Conservation (phyloP, 164 flowering plant species). For the Annona cherimola region DNA sequence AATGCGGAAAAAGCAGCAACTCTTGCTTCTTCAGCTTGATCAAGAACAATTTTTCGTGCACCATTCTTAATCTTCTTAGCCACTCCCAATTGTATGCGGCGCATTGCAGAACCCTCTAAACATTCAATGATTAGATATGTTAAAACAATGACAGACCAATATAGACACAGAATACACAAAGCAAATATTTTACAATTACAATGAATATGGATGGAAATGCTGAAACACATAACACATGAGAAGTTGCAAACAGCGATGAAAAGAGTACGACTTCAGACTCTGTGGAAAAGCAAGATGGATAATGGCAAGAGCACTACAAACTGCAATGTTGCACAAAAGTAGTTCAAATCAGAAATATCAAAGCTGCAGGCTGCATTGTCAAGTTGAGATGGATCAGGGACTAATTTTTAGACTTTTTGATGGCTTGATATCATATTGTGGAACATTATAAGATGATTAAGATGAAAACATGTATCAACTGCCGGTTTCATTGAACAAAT, state of each 20-base stretch:
- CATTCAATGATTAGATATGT: conserved; percentile 9
- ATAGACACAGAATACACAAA: not conserved
- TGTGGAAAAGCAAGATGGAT: not conserved
- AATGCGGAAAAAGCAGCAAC: conserved; percentile 90
- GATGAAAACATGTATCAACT: too few relatives aligned
- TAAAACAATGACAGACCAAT: conserved; percentile 4
- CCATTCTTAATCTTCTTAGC: conserved; percentile 96
- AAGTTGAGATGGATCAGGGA: not conserved
- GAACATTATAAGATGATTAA: not conserved
- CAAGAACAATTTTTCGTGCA: conserved; percentile 89
- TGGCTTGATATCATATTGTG: not conserved
- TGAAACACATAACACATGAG: not conserved
- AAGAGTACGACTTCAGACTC: not conserved
- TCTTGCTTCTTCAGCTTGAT: conserved; percentile 96
- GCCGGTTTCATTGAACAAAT: too few relatives aligned
- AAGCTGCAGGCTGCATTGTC: not conserved
- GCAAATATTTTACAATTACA: not conserved
- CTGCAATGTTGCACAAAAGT: not conserved
- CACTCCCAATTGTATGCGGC: conserved; percentile 66
- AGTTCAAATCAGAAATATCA: not conserved
- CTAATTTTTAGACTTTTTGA: not conserved
- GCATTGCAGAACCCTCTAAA: conserved; percentile 46
- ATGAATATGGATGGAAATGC: not conserved
- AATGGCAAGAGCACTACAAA: not conserved
- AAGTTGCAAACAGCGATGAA: not conserved